Conservation (phyloP, 2,329 filamentous ascomycete genomes). For the Leptographium wingfieldii region DNA sequence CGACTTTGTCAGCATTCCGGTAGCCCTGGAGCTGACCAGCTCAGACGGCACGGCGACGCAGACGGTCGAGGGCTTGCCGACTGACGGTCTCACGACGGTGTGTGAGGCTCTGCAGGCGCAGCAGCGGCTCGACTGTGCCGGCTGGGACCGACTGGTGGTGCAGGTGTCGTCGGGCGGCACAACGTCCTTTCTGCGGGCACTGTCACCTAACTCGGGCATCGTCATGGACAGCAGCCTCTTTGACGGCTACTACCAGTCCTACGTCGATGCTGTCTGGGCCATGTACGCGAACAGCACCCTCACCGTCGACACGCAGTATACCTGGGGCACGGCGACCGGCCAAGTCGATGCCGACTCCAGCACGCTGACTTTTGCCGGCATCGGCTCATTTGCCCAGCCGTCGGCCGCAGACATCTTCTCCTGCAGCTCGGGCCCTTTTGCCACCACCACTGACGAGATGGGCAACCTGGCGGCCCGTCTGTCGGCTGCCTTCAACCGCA, state of each 20-base stretch:
- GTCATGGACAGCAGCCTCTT: slow-evolving; percentile 32
- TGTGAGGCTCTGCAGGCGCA: slow-evolving; percentile 32
- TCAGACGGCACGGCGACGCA: slow-evolving; percentile 27
- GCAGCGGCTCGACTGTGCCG: slow-evolving; percentile 30
- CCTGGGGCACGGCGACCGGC: slow-evolving; percentile 36
- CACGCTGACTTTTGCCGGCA: slow-evolving; percentile 26
- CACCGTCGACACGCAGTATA: slow-evolving; percentile 39
- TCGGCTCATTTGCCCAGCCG: slow-evolving; percentile 32
- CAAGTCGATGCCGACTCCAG: slow-evolving; percentile 23
- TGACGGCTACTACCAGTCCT: slow-evolving; percentile 33
- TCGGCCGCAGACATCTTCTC: slow-evolving; percentile 36
- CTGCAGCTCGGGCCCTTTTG: slow-evolving; percentile 46
- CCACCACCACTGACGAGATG: slow-evolving; percentile 30
- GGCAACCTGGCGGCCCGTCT: slow-evolving; percentile 61
- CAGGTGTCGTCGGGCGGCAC: slow-evolving; percentile 21
- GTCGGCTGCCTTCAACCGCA: slow-evolving; percentile 63
- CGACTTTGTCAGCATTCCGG: slow-evolving; percentile 59
- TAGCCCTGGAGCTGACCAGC: slow-evolving; percentile 41
- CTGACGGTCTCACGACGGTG: slow-evolving; percentile 32
- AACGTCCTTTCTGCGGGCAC: slow-evolving; percentile 27
- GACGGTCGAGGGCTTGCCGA: slow-evolving; percentile 35
- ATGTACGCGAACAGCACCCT: slow-evolving; percentile 32
- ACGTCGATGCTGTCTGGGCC: slow-evolving; percentile 39
- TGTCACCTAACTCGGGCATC: slow-evolving; percentile 40
- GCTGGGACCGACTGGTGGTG: slow-evolving; percentile 40